phyloP scores from a whole-genome alignment of 148 eudicot species.

The Amaranthus palmeri region DNA sequence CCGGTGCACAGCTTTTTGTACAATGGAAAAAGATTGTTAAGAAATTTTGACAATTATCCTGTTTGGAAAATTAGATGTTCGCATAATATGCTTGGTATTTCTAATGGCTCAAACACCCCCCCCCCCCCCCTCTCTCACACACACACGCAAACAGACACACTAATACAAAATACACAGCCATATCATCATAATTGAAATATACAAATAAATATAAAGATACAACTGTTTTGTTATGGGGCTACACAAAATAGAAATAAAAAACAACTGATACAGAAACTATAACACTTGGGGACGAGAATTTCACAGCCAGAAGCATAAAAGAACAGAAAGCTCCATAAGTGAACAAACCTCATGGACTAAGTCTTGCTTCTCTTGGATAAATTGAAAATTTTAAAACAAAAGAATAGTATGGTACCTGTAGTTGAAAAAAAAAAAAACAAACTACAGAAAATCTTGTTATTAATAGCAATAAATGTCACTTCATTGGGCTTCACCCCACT shows the following conservation, averaged over 20 bases:
- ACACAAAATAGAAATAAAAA: not conserved
- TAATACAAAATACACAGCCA: too few relatives aligned
- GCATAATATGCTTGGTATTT: not conserved
- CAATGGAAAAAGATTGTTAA: slow-evolving; percentile 1
- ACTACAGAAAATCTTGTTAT: too few relatives aligned
- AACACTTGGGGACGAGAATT: not conserved
- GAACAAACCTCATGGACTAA: too few relatives aligned
- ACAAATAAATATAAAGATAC: too few relatives aligned
- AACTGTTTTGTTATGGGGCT: not conserved
- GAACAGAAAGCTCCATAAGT: not conserved
- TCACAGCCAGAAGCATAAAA: not conserved
- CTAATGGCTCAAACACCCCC: not conserved
- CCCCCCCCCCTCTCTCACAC: not conserved
- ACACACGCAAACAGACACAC: too few relatives aligned
- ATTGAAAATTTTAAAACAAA: not conserved
- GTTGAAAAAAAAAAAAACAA: not conserved
- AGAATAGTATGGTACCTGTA: not conserved
- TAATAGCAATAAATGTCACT: too few relatives aligned
- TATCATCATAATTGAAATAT: not conserved
- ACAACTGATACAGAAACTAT: not conserved
- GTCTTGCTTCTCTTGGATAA: not conserved
- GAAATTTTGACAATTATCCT: slow-evolving; percentile 4
- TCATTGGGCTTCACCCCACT: too few relatives aligned
- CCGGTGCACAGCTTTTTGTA: slow-evolving; percentile 20
- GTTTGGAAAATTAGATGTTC: slow-evolving; percentile 2